A percentile compares a stretch with the other conserved stretches of the same genome.
These are phyloP conservation scores for Diophrys sp. DNA, from an alignment of 73 alveolate species.

Conservation along the genomic window DNA sequence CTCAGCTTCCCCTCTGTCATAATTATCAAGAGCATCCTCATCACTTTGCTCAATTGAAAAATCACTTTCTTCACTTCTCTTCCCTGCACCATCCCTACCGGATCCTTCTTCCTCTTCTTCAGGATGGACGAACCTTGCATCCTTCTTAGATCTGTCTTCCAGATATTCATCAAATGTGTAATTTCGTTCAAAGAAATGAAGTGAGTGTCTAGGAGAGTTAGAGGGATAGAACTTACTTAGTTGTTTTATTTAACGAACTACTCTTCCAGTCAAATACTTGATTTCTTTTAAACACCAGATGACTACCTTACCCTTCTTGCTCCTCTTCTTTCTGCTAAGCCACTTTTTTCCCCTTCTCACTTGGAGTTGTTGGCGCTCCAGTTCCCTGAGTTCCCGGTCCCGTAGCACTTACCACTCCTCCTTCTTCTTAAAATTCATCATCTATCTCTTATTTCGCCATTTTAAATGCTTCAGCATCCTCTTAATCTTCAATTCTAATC, in stretches of 20 bases:
- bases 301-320: too few species aligned
- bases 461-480: constrained; percentile 45
- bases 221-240: constrained; percentile 18
- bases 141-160: constrained; percentile 49
- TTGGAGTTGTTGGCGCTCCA: neutral
- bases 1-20: too few species aligned
- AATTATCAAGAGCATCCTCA: too few species aligned
- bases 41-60: neutral
- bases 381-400: constrained; percentile 7
- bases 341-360: constrained; percentile 3
- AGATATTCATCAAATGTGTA: constrained; percentile 36
- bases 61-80: too few species aligned
- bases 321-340: too few species aligned
- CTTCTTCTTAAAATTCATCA: constrained; percentile 19
- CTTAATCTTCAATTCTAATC: constrained; percentile 80
- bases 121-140: constrained; percentile 51
- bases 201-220: constrained; percentile 4
- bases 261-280: constrained; percentile 43
- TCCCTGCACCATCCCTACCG: neutral
- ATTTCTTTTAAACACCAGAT: constrained; percentile 26
- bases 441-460: constrained; percentile 16
- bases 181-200: constrained; percentile 28
- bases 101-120: constrained; percentile 43
- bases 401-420: neutral
- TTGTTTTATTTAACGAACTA: constrained; percentile 25